Percentiles rank a stretch among this genome's conserved stretches.
Evolutionary conservation across 352 stramenopile species (phyloP).

Genomic region (Phytopythium vexans): DNA sequence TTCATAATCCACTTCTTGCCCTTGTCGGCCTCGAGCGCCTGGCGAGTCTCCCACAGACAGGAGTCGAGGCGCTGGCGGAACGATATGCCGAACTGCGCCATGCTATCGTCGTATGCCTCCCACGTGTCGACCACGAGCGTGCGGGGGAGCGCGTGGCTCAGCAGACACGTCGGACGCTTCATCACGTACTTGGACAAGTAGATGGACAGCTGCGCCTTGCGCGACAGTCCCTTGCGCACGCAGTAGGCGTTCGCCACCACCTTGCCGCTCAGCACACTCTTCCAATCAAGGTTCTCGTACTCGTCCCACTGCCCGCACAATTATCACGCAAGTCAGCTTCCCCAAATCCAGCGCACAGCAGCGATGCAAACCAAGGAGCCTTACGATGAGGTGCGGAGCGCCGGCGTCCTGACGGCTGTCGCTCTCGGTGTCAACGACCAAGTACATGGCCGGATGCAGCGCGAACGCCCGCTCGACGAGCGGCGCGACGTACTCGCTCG

Average conservation of each 20-base stretch:
- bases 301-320: constrained; percentile 41
- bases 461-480: constrained; percentile 44
- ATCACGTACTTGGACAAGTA: constrained; percentile 66
- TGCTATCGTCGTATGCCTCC: constrained; percentile 60
- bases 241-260: constrained; percentile 65
- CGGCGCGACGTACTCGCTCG: constrained; percentile 39
- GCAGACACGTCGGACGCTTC: constrained; percentile 48
- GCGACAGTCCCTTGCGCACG: constrained; percentile 64
- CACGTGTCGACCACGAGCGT: constrained; percentile 71
- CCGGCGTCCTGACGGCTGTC: neutral
- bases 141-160: constrained; percentile 45
- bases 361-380: neutral
- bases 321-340: constrained; percentile 3
- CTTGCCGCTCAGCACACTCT: constrained; percentile 44
- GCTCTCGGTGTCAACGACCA: constrained; percentile 16
- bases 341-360: neutral
- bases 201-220: constrained; percentile 68
- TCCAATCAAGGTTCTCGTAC: constrained; percentile 68
- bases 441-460: constrained; percentile 43
- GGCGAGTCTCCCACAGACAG: constrained; percentile 52
- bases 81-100: constrained; percentile 51
- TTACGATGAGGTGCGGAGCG: constrained; percentile 36
- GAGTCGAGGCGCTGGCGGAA: constrained; percentile 56
- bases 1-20: constrained; percentile 71
- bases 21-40: constrained; percentile 27